phyloP scores from a whole-genome alignment of 2,329 filamentous ascomycete genomes.

The Monilinia vaccinii-corymbosi region DNA sequence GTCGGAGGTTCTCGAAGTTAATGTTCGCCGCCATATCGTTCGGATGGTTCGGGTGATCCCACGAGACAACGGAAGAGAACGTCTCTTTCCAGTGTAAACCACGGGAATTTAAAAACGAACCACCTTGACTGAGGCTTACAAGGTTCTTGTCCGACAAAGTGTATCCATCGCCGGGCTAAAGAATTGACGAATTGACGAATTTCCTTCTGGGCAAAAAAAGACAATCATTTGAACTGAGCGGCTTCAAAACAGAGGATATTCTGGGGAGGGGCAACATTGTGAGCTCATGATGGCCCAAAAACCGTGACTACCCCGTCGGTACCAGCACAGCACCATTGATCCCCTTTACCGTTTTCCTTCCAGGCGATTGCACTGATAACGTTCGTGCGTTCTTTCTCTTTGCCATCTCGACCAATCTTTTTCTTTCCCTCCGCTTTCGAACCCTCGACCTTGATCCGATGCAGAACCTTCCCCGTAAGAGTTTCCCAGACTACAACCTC shows the following conservation, averaged over 20 bases:
- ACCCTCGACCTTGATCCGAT: slow-evolving; percentile 44
- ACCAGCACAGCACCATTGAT: slow-evolving; percentile 57
- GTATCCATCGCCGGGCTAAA: too few relatives aligned
- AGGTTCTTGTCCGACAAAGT: neutral
- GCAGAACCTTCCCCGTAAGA: slow-evolving; percentile 58
- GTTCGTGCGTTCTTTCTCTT: slow-evolving; percentile 49
- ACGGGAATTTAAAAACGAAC: neutral
- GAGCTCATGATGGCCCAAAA: slow-evolving; percentile 35
- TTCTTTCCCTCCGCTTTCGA: slow-evolving; percentile 33
- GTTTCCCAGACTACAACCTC: slow-evolving; percentile 72
- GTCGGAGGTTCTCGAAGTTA: neutral
- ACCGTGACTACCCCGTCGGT: slow-evolving; percentile 57
- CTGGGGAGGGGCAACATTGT: neutral
- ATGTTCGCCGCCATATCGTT: slow-evolving; percentile 3
- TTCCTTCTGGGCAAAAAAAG: neutral
- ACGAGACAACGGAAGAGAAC: neutral
- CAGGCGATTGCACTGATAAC: slow-evolving; percentile 54
- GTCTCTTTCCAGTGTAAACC: neutral
- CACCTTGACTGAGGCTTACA: neutral
- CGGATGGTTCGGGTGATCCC: slow-evolving; percentile 2
- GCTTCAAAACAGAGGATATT: neutral
- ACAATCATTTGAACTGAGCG: neutral
- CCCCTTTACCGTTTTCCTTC: slow-evolving; percentile 52
- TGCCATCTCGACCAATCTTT: slow-evolving; percentile 49
- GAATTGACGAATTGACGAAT: neutral